Evolutionary conservation across 805 yeast species (phyloP), one percentile per base, ranked within the genome.

Genomic region (Lipomyces kockii): DNA sequence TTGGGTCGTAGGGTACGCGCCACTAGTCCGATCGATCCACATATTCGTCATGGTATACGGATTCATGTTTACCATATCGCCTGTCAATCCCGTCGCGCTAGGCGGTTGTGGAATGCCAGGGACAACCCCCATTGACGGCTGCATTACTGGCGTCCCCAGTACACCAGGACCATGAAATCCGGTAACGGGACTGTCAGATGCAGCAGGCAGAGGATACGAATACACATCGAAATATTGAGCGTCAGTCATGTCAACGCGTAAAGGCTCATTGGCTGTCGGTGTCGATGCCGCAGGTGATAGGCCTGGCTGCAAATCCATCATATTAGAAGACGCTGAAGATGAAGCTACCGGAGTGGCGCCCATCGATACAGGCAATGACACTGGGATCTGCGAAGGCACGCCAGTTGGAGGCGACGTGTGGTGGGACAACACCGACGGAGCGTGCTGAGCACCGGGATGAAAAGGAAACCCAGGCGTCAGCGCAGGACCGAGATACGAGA

Each of bases 401-500:
- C 35, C 32, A 5, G 37, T 14, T 22, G 62, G 27, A n/a, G 55
- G 17, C 8, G 61, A 20, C 63, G 63, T 29, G 5, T 11, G 27
- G 9, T 58, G 59, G n/a, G 27, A 17, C 11, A 22, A 11, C 20
- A 61, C 63, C n/a, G 35, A 14, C 12, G 25, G 46, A 55, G 27
- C 32, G 17, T 22, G 34, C 22, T 25, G 53, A 14, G 9, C 52
- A 29, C 43, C 53, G 11, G 14, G 11, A 46, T 25, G 35, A 32
- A 32, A 52, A 14, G 56, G 11, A 52, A 46, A 61, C n/a, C 59
- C 64, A 17, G 64, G 54, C 20, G 49, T 32, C n/a, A 51, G 37
- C 5, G 43, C 32, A 17, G 61, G 54, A 5, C 34, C 43, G n/a
- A 64, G 62, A 29, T 66, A 64, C 34, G 70, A 58, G 39, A 63